phyloP scores from a whole-genome alignment of 2,329 filamentous ascomycete genomes.

The Apiospora malaysiana region DNA sequence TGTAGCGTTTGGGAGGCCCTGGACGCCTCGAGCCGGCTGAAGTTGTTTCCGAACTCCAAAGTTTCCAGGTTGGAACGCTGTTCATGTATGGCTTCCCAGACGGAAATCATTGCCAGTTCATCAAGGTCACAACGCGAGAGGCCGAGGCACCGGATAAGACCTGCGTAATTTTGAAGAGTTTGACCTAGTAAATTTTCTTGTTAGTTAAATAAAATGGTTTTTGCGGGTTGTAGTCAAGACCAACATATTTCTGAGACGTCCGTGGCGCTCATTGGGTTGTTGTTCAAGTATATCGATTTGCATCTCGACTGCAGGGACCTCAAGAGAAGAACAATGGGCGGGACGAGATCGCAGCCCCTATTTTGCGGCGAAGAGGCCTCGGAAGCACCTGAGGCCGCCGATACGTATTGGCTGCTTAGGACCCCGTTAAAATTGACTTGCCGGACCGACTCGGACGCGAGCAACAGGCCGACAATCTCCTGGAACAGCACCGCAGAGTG shows the following conservation, averaged over 20 bases:
- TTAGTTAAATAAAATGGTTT: constrained; percentile 18
- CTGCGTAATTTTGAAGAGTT: constrained; percentile 37
- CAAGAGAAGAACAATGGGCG: constrained; percentile 56
- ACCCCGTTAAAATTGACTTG: constrained; percentile 59
- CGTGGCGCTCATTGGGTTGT: constrained; percentile 51
- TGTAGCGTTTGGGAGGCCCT: constrained; percentile 51
- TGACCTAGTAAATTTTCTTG: constrained; percentile 29
- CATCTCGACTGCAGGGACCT: constrained; percentile 54
- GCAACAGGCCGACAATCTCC: constrained; percentile 61
- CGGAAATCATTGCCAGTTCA: constrained; percentile 52
- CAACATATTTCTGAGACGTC: constrained; percentile 58
- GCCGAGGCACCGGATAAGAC: constrained; percentile 54
- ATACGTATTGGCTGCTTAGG: constrained; percentile 32
- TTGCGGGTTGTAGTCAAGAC: constrained; percentile 21
- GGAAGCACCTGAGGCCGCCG: constrained; percentile 19
- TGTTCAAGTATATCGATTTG: constrained; percentile 56
- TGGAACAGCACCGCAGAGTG: constrained; percentile 59
- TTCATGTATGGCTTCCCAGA: constrained; percentile 54
- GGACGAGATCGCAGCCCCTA: constrained; percentile 47
- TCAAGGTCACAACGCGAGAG: constrained; percentile 58
- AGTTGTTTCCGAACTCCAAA: constrained; percentile 60
- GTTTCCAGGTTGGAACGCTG: constrained; percentile 52
- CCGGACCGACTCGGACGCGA: constrained; percentile 60
- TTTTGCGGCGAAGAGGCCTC: background rate
- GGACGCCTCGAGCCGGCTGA: constrained; percentile 56